Percentiles rank a stretch among this genome's conserved stretches.
Conservation (phyloP, 805 yeast genomes). For the Saccharomycopsis sp. region DNA sequence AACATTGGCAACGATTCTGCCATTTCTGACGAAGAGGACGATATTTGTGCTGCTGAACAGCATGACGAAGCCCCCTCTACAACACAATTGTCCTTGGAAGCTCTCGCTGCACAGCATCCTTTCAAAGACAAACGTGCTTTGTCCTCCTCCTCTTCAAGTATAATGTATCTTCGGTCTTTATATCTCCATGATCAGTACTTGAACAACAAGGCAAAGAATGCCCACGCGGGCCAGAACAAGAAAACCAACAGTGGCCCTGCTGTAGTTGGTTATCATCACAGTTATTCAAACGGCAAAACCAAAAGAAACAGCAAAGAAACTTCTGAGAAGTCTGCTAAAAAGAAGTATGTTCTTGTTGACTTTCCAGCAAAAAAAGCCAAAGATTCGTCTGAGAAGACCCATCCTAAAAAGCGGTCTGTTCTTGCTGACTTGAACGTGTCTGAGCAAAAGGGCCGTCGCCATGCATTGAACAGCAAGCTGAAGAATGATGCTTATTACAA, state of each 20-base stretch:
- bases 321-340: not conserved
- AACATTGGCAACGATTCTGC: not conserved
- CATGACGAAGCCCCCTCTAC: not conserved
- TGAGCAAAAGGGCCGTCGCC: not conserved
- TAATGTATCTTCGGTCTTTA: slow-evolving; percentile 15
- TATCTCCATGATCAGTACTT: slow-evolving; percentile 5
- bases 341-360: not conserved
- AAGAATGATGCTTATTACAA: not conserved
- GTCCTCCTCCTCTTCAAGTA: slow-evolving; percentile 19
- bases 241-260: not conserved
- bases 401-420: not conserved
- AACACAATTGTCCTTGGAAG: not conserved
- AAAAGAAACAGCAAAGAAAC: not conserved
- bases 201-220: slow-evolving; percentile 8
- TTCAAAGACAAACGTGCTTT: slow-evolving; percentile 18
- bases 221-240: not conserved
- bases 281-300: not conserved
- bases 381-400: not conserved
- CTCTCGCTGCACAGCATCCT: slow-evolving; percentile 5
- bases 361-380: not conserved
- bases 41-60: not conserved
- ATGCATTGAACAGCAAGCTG: not conserved
- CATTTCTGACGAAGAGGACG: slow-evolving; percentile 1
- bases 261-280: not conserved
- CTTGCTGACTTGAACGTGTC: too few relatives aligned